A percentile compares a stretch with the other conserved stretches of the same genome.
Conservation (phyloP, 2,329 filamentous ascomycete genomes). For the Daldinia sp. region DNA sequence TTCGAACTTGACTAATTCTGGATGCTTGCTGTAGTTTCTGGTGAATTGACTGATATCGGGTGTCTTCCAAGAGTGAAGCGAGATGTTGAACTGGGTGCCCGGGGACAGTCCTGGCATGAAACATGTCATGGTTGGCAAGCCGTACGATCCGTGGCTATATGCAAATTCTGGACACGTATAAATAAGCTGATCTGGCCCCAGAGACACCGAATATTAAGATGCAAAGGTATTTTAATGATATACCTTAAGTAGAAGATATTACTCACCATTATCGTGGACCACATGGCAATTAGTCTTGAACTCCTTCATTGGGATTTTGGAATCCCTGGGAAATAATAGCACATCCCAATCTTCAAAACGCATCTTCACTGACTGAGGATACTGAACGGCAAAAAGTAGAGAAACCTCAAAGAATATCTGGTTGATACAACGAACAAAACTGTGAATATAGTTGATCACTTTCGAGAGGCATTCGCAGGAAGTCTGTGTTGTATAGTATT, state of each 20-base stretch:
- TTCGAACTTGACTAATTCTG: constrained; percentile 71
- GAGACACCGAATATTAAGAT: background rate
- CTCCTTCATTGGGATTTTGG: constrained; percentile 79
- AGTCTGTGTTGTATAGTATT: constrained; percentile 36
- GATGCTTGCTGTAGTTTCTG: constrained; percentile 66
- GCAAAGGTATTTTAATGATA: background rate
- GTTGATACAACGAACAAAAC: constrained; percentile 45
- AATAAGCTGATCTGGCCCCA: constrained; percentile 9
- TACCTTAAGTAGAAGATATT: background rate
- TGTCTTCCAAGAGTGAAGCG: constrained; percentile 78
- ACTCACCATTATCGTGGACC: constrained; percentile 63
- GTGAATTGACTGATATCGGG: constrained; percentile 70
- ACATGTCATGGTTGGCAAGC: constrained; percentile 75
- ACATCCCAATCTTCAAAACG: constrained; percentile 90
- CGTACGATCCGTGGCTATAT: constrained; percentile 61
- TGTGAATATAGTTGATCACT: constrained; percentile 39
- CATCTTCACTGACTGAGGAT: constrained; percentile 65
- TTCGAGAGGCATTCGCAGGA: constrained; percentile 31
- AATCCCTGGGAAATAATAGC: constrained; percentile 77
- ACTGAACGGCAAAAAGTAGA: constrained; percentile 36
- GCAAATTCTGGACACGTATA: constrained; percentile 60
- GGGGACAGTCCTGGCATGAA: constrained; percentile 75
- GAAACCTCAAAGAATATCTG: constrained; percentile 38
- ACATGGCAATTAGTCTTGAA: constrained; percentile 84
- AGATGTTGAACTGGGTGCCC: constrained; percentile 75